Percentiles rank a stretch among this genome's conserved stretches.
Conservation (phyloP, 2,329 filamentous ascomycete species). For the Phyllosticta citriasiana region DNA sequence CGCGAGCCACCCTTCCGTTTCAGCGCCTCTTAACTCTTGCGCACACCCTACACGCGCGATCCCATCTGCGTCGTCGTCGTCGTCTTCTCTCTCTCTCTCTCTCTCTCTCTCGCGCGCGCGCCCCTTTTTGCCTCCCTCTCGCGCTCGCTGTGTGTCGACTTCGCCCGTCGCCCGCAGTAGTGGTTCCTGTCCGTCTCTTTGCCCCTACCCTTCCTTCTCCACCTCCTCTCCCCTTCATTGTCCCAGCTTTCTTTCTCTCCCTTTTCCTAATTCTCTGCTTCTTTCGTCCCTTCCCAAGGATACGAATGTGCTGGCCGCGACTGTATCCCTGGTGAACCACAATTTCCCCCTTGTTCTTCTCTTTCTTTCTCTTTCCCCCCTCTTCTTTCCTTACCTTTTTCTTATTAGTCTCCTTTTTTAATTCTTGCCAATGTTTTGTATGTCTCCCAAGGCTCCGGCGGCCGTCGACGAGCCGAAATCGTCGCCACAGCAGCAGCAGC, state of each 20-base stretch:
- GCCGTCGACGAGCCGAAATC: background rate
- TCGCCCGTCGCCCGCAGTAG: background rate
- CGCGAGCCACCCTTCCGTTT: background rate
- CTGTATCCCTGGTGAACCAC: background rate
- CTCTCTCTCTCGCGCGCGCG: too few relatives aligned
- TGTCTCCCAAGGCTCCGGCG: background rate
- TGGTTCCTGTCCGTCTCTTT: background rate
- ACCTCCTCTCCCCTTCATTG: background rate
- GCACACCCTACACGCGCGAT: background rate
- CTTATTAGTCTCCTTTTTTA: background rate
- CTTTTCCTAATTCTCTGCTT: background rate
- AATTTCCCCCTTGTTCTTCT: background rate
- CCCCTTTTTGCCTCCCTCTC: background rate
- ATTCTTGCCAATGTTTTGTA: background rate
- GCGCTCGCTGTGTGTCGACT: background rate
- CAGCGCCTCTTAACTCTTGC: background rate
- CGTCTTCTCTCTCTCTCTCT: too few relatives aligned
- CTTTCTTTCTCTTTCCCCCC: background rate
- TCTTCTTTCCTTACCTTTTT: background rate
- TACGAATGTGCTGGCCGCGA: slow-evolving; percentile 6
- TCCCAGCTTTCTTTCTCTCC: background rate
- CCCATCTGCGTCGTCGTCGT: too few relatives aligned
- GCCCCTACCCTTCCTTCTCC: background rate
- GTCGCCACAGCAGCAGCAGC: background rate
- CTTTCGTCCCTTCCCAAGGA: background rate